Evolutionary conservation across 176 grass and related monocot species (phyloP).

Genomic region (Cocos nucifera): DNA sequence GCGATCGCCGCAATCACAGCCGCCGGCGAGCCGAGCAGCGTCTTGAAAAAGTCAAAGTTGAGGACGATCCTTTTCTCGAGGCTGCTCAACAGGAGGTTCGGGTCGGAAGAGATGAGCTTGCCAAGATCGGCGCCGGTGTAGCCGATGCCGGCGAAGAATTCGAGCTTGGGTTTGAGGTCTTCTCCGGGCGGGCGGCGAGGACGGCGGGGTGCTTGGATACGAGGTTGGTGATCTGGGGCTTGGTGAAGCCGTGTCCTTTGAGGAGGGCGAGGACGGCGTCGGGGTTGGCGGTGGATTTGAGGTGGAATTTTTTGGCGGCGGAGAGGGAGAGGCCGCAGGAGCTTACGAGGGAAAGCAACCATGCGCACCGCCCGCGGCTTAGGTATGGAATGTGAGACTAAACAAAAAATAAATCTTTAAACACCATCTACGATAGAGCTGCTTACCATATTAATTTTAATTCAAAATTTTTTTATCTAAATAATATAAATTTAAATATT

Average conservation of each 20-base stretch:
- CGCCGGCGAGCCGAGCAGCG: background rate
- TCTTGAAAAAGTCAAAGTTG: constrained; percentile 12
- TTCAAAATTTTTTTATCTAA: too few relatives aligned
- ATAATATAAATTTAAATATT: too few relatives aligned
- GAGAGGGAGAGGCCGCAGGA: too few relatives aligned
- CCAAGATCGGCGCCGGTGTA: constrained; percentile 5
- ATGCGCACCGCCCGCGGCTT: too few relatives aligned
- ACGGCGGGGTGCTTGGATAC: constrained; percentile 3
- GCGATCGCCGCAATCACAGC: background rate
- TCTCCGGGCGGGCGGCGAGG: constrained; percentile 12
- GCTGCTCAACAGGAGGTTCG: constrained; percentile 4
- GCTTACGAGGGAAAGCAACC: too few relatives aligned
- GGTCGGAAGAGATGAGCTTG: constrained; percentile 11
- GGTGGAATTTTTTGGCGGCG: too few relatives aligned
- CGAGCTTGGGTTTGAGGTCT: constrained; percentile 21
- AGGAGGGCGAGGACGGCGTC: constrained; percentile 23
- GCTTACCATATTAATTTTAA: too few relatives aligned
- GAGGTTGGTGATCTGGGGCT: constrained; percentile 13
- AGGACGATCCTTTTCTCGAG: constrained; percentile 9
- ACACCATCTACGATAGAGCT: too few relatives aligned
- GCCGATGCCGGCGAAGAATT: constrained; percentile 10
- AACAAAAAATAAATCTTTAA: too few relatives aligned
- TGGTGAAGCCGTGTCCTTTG: constrained; percentile 29
- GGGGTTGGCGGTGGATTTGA: constrained; percentile 2
- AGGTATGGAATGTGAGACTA: too few relatives aligned